Percentiles rank a stretch among this genome's conserved stretches.
phyloP scores from a whole-genome alignment of 2,329 filamentous ascomycete species.

The Emydomyces testavorans region DNA sequence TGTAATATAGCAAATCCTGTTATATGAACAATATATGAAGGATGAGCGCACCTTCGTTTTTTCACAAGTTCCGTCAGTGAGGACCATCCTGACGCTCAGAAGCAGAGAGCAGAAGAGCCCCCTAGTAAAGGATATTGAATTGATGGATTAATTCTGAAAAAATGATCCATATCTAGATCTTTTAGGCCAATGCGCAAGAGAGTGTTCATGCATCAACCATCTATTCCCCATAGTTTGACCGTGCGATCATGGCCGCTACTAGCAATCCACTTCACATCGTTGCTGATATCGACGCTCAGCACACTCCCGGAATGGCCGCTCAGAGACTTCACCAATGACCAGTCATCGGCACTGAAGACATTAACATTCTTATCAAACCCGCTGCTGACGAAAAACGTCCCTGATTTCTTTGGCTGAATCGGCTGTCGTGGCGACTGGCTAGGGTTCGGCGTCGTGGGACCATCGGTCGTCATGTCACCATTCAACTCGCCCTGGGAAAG shows the following conservation, averaged over 20 bases:
- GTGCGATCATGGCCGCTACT: conserved; percentile 90
- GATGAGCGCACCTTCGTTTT: no score
- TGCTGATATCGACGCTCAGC: conserved; percentile 76
- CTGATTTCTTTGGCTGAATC: conserved; percentile 66
- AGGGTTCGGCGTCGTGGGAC: conserved; percentile 12
- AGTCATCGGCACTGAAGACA: conserved; percentile 92
- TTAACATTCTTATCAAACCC: conserved; percentile 95
- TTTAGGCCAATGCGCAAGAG: background rate
- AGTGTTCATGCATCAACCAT: conserved; percentile 44
- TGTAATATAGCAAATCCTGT: no score
- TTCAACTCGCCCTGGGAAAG: conserved; percentile 54
- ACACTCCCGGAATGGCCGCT: conserved; percentile 89
- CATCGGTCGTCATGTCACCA: conserved; percentile 26
- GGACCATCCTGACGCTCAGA: no score
- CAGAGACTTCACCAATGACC: conserved; percentile 76
- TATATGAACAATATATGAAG: no score
- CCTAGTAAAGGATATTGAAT: no score
- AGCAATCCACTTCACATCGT: conserved; percentile 81
- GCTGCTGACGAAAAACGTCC: conserved; percentile 80
- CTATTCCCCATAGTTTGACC: conserved; percentile 89
- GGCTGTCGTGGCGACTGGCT: conserved; percentile 18
- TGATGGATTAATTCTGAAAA: background rate
- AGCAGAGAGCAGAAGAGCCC: no score
- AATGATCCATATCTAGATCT: background rate
- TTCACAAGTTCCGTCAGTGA: no score